A percentile compares a stretch with the other conserved stretches of the same genome.
These are phyloP conservation scores for Coemansia sp. DNA, from an alignment of 192 early-diverging fungal genomes.

Conservation along the genomic window DNA sequence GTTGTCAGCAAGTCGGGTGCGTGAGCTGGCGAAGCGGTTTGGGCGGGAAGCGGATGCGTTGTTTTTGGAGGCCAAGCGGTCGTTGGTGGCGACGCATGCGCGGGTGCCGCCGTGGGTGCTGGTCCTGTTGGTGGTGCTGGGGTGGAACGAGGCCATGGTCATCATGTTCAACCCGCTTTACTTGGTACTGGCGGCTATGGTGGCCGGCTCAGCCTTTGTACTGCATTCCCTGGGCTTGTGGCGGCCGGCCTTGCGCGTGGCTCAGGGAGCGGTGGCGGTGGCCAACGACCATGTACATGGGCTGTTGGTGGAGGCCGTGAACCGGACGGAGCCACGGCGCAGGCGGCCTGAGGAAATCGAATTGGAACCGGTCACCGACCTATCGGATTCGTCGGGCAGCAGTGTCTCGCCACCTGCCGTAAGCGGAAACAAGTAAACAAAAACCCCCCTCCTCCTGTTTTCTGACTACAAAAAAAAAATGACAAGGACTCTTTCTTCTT, in stretches of 20 bases:
- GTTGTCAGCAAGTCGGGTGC: constrained; percentile 55
- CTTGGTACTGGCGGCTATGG: constrained; percentile 57
- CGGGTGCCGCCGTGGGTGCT: constrained; percentile 85
- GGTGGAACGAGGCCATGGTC: constrained; percentile 93
- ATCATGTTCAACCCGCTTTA: constrained; percentile 84
- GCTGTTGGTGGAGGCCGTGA: constrained; percentile 46
- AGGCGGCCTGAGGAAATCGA: constrained; percentile 20
- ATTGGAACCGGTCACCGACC: constrained; percentile 17
- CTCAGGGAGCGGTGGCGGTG: constrained; percentile 30
- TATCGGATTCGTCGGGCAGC: neutral
- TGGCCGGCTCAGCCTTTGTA: constrained; percentile 55
- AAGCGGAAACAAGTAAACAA: neutral
- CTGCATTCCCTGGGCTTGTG: constrained; percentile 62
- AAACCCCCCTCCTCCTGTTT: neutral
- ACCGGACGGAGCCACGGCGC: constrained; percentile 40
- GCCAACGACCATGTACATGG: constrained; percentile 47
- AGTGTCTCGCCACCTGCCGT: neutral
- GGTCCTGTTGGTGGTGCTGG: constrained; percentile 68
- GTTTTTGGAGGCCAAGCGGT: constrained; percentile 94
- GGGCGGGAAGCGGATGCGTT: constrained; percentile 83
- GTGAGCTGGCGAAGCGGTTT: constrained; percentile 75
- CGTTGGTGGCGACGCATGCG: constrained; percentile 80
- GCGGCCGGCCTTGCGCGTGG: constrained; percentile 56
- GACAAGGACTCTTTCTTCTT: neutral
- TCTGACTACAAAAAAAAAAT: neutral